These are phyloP conservation scores for Apiospora koreana DNA, from an alignment of 2,329 filamentous ascomycete species.

Conservation along the genomic window DNA sequence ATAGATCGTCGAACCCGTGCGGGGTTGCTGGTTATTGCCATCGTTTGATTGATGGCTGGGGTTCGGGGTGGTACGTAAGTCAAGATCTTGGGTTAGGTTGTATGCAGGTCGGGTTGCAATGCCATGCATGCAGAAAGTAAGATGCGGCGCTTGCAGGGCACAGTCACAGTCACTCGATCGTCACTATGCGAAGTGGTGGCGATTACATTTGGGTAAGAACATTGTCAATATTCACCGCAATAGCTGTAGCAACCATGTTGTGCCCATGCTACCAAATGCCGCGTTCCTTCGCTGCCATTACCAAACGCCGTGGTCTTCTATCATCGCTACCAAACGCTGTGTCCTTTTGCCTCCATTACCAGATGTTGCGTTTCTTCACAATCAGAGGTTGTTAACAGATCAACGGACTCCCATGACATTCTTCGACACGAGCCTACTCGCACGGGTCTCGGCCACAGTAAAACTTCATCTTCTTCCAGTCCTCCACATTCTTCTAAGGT, in stretches of 20 bases:
- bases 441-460: not conserved
- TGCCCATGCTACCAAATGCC: no score
- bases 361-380: no score
- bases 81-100: not conserved
- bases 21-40: not conserved
- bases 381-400: no score
- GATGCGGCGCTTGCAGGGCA: not conserved
- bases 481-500: not conserved
- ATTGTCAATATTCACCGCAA: not conserved
- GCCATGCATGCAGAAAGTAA: not conserved
- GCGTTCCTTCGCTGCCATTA: no score
- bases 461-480: not conserved
- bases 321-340: no score
- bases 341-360: no score
- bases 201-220: not conserved
- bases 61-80: not conserved
- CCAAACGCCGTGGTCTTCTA: no score
- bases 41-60: not conserved
- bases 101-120: not conserved
- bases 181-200: not conserved
- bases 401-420: no score
- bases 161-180: not conserved
- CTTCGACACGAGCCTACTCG: not conserved
- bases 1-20: not conserved
- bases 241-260: no score